Evolutionary conservation across 441 rosid species (phyloP), one percentile per base, ranked within the genome.

Genomic region (Kokia cookei): DNA sequence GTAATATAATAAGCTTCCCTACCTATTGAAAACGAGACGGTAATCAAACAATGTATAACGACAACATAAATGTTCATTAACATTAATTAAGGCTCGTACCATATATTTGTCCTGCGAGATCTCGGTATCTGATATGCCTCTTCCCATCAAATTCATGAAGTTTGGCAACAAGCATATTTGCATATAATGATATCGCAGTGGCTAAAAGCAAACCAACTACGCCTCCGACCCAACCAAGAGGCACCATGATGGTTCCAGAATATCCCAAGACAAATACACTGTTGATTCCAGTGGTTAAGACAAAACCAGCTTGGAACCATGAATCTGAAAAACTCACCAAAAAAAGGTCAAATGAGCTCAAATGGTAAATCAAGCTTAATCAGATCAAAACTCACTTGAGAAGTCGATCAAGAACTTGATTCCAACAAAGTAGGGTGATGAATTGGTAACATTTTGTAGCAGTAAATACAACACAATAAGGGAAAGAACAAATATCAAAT

Each of bases 111-210:
- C 93, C 97, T 5, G 97, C 97, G 4, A 95, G 96, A 80, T 95
- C 98, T 82, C 99, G 84, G 73, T 95, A 93, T 72, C 99, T 83
- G 80, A 95, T 95, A 78, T 91, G 99, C 84, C 98, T 87, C 84
- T 65, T 93, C 73, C 97, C 99, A 29, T 93, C 98, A 77, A 84
- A 82, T 81, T 93, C 95, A 76, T 95, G 99, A 66, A 95, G 93
- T 79, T 93, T 86, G 43, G 98, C 98, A 24, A 92, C 66, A 61
- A 95, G 99, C 74, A 82, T 42, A 77, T 91, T 95, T 35, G 99
- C 97, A 63, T 91, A 81, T 59, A 93, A 82, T 13, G 99, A 95
- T 37, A 95, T 63, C 3, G 81, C 82, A 47, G 98, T 90, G 37
- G 98, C 97, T 0, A 84, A 2, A 63, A 95, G 5, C 77, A 95